Evolutionary conservation across 78 protist species (phyloP).

Genomic region (Guillardia theta): DNA sequence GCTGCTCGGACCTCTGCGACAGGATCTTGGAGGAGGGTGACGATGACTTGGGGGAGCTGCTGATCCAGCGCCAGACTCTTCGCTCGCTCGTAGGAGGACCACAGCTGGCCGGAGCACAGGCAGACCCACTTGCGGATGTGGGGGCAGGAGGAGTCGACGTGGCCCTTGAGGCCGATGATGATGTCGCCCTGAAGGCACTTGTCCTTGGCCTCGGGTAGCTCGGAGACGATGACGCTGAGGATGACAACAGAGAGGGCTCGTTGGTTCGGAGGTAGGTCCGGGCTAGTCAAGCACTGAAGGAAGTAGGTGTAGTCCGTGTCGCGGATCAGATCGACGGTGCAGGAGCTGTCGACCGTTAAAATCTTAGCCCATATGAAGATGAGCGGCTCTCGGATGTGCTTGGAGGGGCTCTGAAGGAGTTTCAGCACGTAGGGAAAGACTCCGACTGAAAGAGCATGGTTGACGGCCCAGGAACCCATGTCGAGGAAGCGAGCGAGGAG

Average conservation of each 20-base stretch:
- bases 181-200: not conserved
- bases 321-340: conserved; percentile 79
- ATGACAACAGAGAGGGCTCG: not conserved
- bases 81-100: conserved; percentile 58
- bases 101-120: conserved; percentile 31
- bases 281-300: conserved; percentile 49
- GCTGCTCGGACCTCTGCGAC: conserved; percentile 68
- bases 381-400: conserved; percentile 75
- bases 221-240: not conserved
- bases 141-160: not conserved
- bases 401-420: conserved; percentile 75
- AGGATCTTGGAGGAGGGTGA: conserved; percentile 58
- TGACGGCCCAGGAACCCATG: conserved; percentile 94
- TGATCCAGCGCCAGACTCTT: conserved; percentile 65
- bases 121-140: conserved; percentile 46
- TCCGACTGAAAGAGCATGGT: conserved; percentile 79
- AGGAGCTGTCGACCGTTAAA: conserved; percentile 57
- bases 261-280: not conserved
- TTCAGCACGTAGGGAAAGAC: conserved; percentile 93
- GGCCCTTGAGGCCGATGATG: not conserved
- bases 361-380: conserved; percentile 89
- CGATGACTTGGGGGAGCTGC: conserved; percentile 57
- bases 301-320: conserved; percentile 84
- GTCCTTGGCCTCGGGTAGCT: not conserved
- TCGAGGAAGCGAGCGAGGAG: conserved; percentile 90